Percentiles rank a stretch among this genome's conserved stretches.
phyloP scores from a whole-genome alignment of 768 basidiomycete genomes.

The Mycena albidolilacea region DNA sequence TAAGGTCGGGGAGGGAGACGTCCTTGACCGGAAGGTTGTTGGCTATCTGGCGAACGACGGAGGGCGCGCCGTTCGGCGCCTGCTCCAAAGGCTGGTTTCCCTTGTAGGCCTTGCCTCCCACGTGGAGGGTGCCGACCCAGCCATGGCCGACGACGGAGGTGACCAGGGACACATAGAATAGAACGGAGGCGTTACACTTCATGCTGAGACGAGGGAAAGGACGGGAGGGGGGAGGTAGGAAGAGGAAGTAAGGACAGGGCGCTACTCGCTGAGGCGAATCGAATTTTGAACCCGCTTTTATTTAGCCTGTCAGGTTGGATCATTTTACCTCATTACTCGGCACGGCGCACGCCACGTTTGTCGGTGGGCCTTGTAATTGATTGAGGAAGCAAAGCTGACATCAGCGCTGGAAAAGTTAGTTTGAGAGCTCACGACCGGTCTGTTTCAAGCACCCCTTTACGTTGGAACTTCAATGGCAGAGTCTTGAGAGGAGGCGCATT shows the following conservation, averaged over 20 bases:
- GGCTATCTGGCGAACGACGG: conserved; percentile 38
- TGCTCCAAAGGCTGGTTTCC: conserved; percentile 33
- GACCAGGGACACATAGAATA: conserved; percentile 29
- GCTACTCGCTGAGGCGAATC: not conserved
- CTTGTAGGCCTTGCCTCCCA: conserved; percentile 23
- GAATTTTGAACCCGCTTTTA: not conserved
- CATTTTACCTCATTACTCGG: not conserved
- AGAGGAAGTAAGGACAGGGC: not conserved
- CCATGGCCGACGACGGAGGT: conserved; percentile 39
- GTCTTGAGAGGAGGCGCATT: not conserved
- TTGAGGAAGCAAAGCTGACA: not conserved
- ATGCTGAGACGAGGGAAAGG: conserved; percentile 4
- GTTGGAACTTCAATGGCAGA: not conserved
- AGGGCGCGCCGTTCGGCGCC: not conserved
- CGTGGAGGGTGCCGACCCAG: conserved; percentile 32
- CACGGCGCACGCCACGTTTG: not conserved
- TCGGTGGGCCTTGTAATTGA: not conserved
- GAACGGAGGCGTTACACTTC: conserved; percentile 14
- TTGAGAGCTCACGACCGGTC: not conserved
- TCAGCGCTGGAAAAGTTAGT: not conserved
- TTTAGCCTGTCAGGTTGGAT: not conserved
- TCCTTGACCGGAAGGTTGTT: conserved; percentile 53
- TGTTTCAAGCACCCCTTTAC: not conserved
- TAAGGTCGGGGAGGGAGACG: conserved; percentile 56
- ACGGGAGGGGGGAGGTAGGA: not conserved